These are phyloP conservation scores for Escovopsis sp. DNA, from an alignment of 2,329 filamentous ascomycete genomes.

Conservation along the genomic window DNA sequence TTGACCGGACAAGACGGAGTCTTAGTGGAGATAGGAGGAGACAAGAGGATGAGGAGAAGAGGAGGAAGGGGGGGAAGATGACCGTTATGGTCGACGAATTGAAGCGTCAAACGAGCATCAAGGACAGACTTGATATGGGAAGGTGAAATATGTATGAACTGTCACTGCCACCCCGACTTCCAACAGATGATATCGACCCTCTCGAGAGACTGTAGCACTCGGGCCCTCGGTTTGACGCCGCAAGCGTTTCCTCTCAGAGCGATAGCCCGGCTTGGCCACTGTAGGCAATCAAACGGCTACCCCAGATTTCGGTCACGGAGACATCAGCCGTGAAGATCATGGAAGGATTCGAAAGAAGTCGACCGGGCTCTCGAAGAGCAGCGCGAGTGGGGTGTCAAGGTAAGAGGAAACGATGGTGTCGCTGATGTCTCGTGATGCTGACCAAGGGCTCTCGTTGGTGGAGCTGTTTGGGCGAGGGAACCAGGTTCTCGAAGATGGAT, in stretches of 20 bases:
- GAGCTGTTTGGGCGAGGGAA: neutral
- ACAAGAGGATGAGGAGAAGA: slow-evolving; percentile 1
- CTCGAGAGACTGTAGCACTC: neutral
- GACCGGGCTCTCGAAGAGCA: neutral
- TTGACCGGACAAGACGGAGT: neutral
- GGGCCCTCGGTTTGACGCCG: neutral
- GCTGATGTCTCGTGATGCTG: slow-evolving; percentile 1
- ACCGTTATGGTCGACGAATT: neutral
- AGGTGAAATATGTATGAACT: no score
- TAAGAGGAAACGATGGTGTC: slow-evolving; percentile 1
- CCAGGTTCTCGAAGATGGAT: neutral
- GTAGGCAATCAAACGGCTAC: neutral
- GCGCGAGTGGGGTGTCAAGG: neutral
- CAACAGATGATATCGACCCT: neutral
- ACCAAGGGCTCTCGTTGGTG: slow-evolving; percentile 1
- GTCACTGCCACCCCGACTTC: neutral
- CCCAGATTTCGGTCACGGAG: neutral
- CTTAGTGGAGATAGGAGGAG: neutral
- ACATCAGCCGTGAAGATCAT: slow-evolving; percentile 2
- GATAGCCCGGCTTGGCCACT: slow-evolving; percentile 1
- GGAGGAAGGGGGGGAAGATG: neutral
- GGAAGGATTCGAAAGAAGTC: neutral
- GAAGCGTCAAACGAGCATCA: neutral
- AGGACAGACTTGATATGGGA: no score
- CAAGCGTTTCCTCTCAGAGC: neutral